Conservation (phyloP, 108 stramenopile genomes). For the Nitzschia putrida region DNA sequence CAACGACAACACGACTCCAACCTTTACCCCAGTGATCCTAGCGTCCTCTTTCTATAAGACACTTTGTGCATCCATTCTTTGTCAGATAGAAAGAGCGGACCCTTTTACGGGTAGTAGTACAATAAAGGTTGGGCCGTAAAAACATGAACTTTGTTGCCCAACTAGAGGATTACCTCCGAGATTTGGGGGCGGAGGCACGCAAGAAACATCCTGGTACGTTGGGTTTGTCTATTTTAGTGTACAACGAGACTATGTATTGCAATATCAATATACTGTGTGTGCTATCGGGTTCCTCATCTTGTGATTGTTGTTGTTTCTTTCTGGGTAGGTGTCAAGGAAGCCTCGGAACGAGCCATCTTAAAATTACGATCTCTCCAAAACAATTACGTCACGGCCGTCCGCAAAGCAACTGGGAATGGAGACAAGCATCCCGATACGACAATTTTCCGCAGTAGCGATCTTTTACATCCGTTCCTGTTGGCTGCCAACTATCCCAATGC, state of each 20-base stretch:
- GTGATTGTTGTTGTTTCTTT: not conserved
- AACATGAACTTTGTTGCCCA: conserved; percentile 86
- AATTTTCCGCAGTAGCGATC: conserved; percentile 73
- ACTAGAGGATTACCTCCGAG: conserved; percentile 88
- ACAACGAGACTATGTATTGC: too few relatives aligned
- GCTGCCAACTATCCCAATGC: conserved; percentile 84
- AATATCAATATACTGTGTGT: too few relatives aligned
- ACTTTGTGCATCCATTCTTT: too few relatives aligned
- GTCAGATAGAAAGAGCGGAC: too few relatives aligned
- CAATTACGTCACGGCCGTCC: conserved; percentile 77
- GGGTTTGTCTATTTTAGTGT: not conserved
- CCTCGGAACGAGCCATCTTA: conserved; percentile 82
- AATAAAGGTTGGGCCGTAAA: not conserved
- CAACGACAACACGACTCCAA: too few relatives aligned
- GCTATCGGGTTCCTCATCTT: too few relatives aligned
- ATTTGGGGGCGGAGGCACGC: conserved; percentile 82
- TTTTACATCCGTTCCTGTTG: conserved; percentile 82
- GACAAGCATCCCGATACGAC: conserved; percentile 75
- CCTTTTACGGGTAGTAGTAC: too few relatives aligned
- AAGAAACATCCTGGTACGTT: conserved; percentile 81
- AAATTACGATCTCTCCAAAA: conserved; percentile 76
- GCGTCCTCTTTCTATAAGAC: too few relatives aligned
- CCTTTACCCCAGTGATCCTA: too few relatives aligned
- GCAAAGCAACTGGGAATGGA: conserved; percentile 50
- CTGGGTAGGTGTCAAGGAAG: conserved; percentile 77